Percentiles rank a stretch among this genome's conserved stretches.
Conservation (phyloP, 78 protist genomes). For the Dictyostelium firmibasis region DNA sequence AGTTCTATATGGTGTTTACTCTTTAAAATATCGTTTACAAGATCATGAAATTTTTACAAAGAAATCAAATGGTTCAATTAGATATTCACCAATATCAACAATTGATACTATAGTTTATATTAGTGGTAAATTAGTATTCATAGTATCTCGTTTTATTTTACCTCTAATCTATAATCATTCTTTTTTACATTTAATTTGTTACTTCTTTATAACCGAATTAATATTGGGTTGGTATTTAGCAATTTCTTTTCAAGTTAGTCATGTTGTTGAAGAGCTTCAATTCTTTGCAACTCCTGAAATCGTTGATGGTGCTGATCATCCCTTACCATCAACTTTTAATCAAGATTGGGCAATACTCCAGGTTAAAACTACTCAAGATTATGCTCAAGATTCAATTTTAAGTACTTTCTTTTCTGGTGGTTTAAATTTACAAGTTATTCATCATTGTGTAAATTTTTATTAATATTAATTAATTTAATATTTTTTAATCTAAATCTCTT, state of each 20-base stretch:
- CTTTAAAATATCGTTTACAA: conserved; percentile 47
- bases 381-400: conserved; percentile 24
- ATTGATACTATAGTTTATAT: background rate
- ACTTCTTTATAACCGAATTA: conserved; percentile 14
- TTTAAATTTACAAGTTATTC: conserved; percentile 62
- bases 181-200: background rate
- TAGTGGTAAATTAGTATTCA: background rate
- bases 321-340: background rate
- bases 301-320: conserved; percentile 1
- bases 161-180: conserved; percentile 8
- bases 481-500: too few relatives aligned
- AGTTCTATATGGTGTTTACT: conserved; percentile 66
- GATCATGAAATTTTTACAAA: conserved; percentile 11
- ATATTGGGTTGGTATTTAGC: conserved; percentile 43
- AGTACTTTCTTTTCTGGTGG: conserved; percentile 56
- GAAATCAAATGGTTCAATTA: conserved; percentile 23
- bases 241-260: conserved; percentile 64
- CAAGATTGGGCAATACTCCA: conserved; percentile 75
- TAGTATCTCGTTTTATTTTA: conserved; percentile 22
- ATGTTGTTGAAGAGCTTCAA: conserved; percentile 23
- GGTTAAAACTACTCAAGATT: conserved; percentile 61
- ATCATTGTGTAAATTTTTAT: conserved; percentile 27
- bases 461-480: too few relatives aligned
- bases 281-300: conserved; percentile 36
- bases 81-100: conserved; percentile 13